Evolutionary conservation across 2,329 filamentous ascomycete genomes (phyloP).

Genomic region (Alternaria sp.): DNA sequence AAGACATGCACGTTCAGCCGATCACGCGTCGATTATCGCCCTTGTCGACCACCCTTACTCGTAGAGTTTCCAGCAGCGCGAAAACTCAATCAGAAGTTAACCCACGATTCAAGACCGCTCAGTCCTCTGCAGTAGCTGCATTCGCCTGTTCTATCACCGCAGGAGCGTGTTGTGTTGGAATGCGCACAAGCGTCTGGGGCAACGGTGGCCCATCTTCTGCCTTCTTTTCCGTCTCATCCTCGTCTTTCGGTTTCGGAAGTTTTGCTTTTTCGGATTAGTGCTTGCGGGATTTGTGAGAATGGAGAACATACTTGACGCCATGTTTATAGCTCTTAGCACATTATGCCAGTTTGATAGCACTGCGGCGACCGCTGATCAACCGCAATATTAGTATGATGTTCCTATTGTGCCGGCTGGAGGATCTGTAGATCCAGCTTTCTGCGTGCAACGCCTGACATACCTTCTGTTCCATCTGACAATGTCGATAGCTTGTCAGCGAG

Average conservation of each 20-base stretch:
- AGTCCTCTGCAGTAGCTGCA: slow-evolving; percentile 39
- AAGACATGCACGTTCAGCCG: slow-evolving; percentile 4
- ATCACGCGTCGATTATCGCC: not conserved
- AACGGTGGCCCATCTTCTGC: slow-evolving; percentile 59
- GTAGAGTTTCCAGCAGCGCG: slow-evolving; percentile 7
- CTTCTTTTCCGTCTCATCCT: slow-evolving; percentile 51
- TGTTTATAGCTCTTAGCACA: slow-evolving; percentile 81
- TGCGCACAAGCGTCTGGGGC: slow-evolving; percentile 82
- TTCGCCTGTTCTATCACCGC: slow-evolving; percentile 43
- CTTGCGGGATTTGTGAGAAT: not conserved
- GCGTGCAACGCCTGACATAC: slow-evolving; percentile 48
- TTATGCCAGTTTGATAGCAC: slow-evolving; percentile 89
- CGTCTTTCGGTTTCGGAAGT: slow-evolving; percentile 66
- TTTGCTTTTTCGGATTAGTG: slow-evolving; percentile 61
- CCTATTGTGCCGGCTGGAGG: not conserved
- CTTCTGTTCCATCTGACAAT: slow-evolving; percentile 81
- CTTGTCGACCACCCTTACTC: not conserved
- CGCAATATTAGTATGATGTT: slow-evolving; percentile 27
- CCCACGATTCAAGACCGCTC: slow-evolving; percentile 21
- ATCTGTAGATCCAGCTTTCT: not conserved
- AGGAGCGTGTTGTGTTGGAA: slow-evolving; percentile 74
- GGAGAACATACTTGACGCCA: slow-evolving; percentile 74
- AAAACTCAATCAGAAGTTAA: slow-evolving; percentile 1
- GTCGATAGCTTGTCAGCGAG: slow-evolving; percentile 79
- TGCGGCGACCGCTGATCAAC: slow-evolving; percentile 72